Conservation (phyloP, 179 eudicot species). For the Beta lomatogona region DNA sequence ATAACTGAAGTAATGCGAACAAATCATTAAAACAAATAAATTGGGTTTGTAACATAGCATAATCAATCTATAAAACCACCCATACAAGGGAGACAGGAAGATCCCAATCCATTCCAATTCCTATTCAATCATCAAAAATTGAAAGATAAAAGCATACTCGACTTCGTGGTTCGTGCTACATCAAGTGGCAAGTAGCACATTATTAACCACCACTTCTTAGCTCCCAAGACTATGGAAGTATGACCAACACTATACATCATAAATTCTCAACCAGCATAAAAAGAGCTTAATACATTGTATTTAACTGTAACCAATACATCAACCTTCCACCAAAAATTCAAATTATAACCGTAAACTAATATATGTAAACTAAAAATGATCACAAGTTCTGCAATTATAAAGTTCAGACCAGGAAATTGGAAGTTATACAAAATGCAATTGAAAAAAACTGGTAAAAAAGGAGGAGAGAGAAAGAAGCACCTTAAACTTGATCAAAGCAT, state of each 20-base stretch:
- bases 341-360: neutral
- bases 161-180: neutral
- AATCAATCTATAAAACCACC: neutral
- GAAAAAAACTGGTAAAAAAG: neutral
- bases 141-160: neutral
- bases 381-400: neutral
- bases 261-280: neutral
- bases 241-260: neutral
- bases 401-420: neutral
- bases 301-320: too few species aligned
- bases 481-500: constrained; percentile 56
- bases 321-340: neutral
- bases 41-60: too few species aligned
- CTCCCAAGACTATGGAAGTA: neutral
- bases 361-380: neutral
- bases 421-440: neutral
- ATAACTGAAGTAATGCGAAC: neutral
- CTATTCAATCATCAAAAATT: neutral
- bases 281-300: neutral
- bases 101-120: neutral
- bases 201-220: neutral
- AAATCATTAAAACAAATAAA: too few species aligned
- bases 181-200: neutral
- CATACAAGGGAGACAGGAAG: neutral
- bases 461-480: constrained; percentile 24